Conservation (phyloP, 371 early-diverging fungal species). For the Batkoa obscura region DNA sequence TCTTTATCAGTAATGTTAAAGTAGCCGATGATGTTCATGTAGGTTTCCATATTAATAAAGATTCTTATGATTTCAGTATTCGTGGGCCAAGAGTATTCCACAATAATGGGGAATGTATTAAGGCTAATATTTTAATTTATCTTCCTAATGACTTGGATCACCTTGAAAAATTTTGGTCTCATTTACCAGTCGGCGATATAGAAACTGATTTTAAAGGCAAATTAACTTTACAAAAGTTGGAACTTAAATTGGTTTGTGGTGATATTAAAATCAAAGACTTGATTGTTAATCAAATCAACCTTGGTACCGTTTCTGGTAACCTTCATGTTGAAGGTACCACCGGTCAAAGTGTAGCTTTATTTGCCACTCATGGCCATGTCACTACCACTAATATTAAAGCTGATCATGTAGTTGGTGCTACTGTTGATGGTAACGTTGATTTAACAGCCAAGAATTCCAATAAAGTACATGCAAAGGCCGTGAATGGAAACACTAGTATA, state of each 20-base stretch:
- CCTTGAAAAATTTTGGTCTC: neutral
- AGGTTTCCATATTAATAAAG: neutral
- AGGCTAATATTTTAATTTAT: neutral
- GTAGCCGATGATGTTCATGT: neutral
- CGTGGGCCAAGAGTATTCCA: neutral
- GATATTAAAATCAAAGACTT: neutral
- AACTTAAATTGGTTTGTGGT: neutral
- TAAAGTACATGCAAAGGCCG: neutral
- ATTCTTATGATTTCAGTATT: neutral
- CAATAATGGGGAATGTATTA: neutral
- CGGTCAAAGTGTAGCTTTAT: neutral
- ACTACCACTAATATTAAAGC: neutral
- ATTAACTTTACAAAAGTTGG: neutral
- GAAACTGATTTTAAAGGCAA: neutral
- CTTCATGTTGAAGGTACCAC: neutral
- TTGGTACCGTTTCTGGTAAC: neutral
- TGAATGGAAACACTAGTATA: neutral
- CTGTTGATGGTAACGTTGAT: conserved; percentile 3
- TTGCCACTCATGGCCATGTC: neutral
- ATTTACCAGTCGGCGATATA: neutral
- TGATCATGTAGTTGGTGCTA: neutral
- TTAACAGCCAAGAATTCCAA: neutral
- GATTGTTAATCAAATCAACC: neutral
- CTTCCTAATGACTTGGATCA: conserved; percentile 2
- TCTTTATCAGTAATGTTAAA: conserved; percentile 3